Evolutionary conservation across 768 basidiomycete species (phyloP).

Genomic region (Mycena metata): DNA sequence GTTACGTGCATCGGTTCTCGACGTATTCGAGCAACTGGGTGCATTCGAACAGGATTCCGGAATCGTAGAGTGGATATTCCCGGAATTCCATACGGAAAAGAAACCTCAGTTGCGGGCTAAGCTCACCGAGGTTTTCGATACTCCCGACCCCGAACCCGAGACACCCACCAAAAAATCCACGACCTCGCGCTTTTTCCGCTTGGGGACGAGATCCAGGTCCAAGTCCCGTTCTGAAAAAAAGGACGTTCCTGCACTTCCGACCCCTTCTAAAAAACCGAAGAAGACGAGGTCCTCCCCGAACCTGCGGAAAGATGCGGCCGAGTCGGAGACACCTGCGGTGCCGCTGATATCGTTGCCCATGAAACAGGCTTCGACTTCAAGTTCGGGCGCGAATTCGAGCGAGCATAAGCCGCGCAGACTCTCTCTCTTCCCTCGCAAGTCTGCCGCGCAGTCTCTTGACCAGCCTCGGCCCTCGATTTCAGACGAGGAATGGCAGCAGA

Average conservation of each 20-base stretch:
- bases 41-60: slow-evolving; percentile 37
- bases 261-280: slow-evolving; percentile 35
- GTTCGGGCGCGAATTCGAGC: slow-evolving; percentile 5
- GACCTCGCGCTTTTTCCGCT: slow-evolving; percentile 30
- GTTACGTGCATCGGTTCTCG: slow-evolving; percentile 36
- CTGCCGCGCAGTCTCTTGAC: slow-evolving; percentile 13
- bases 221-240: slow-evolving; percentile 27
- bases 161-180: slow-evolving; percentile 24
- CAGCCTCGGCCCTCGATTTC: slow-evolving; percentile 34
- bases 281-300: slow-evolving; percentile 36
- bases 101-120: slow-evolving; percentile 26
- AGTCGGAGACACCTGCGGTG: background rate
- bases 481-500: slow-evolving; percentile 39
- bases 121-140: slow-evolving; percentile 28
- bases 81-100: slow-evolving; percentile 32
- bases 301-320: slow-evolving; percentile 28
- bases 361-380: slow-evolving; percentile 16
- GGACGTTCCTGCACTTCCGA: background rate
- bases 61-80: slow-evolving; percentile 38
- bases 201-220: slow-evolving; percentile 24
- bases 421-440: slow-evolving; percentile 33
- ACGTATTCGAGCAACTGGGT: slow-evolving; percentile 37
- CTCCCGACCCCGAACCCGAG: slow-evolving; percentile 29
- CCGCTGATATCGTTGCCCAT: slow-evolving; percentile 21
- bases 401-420: slow-evolving; percentile 27